Base-by-base conservation (phyloP, 2,329 filamentous ascomycete species). In the Sclerotinia minor region DNA sequence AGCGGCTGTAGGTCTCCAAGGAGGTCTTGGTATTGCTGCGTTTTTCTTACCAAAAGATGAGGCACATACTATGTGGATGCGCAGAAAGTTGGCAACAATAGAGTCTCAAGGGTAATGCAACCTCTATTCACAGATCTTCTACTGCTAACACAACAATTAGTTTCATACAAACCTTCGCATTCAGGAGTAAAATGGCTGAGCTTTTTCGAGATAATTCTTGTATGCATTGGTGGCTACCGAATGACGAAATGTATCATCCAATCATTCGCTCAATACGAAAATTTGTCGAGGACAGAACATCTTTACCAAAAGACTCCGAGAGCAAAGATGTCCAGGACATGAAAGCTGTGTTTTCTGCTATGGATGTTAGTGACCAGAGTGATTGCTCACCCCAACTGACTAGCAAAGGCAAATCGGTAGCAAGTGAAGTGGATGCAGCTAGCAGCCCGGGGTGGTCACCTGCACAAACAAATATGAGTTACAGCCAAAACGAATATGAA, bases 191-290 rank as follows among this genome's bases (percentile, higher is more conserved):
- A 72, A 90, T 98, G 84, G 87, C 91, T 44, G 85, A 90, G 58
- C 78, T 92, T 32, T 97, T 95, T 83, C 82, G 85, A 69, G 85
- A 92, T 54, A 84, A 87, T 19, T 87, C 89, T 26, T 87, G 93
- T 65, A 86, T 86, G 55, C 84, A 89, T 68, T 97, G 93, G 92
- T 99, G 95, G 95, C 84, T 97, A 3, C 92, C 93, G 2, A 85
- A 95, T 77, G 87, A 92, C 70, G 90, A 94, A 80, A 87, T 86
- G 1, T 91, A 91, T 74, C 89, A 86, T 15, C 85, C 86, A 0
- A 86, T 96, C 53, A 83, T 97, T 65, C 89, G 88, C 64, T 89
- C 86, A 65, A 88, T 97, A 70, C 89, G 94, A 26, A 85, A 87
- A 53, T 94, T 97, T 79, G 92, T 93, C 38, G 88, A 92, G 73